Conservation (phyloP, 306 rosid species). For the Quercus aquifolioides region DNA sequence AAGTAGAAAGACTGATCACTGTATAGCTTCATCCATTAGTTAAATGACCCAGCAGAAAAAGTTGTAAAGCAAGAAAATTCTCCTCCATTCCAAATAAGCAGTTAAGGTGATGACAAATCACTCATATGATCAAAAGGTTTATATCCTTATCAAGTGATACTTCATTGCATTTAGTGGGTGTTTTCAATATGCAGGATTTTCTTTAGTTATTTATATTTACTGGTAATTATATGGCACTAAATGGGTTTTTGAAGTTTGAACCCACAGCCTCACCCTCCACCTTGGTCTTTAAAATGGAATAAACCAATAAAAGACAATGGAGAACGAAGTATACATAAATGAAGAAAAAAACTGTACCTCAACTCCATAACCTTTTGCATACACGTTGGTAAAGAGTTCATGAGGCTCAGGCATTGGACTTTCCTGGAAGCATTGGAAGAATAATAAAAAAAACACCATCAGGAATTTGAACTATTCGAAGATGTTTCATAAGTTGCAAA, state of each 20-base stretch:
- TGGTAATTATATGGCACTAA: no score
- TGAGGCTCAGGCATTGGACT: constrained; percentile 74
- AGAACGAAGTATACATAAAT: background rate
- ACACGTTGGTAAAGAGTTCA: constrained; percentile 67
- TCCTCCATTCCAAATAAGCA: background rate
- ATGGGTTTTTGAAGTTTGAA: no score
- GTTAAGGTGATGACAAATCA: background rate
- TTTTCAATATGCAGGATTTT: background rate
- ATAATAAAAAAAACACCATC: constrained; percentile 14
- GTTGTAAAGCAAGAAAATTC: background rate
- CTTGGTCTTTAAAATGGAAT: background rate
- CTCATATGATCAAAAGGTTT: background rate
- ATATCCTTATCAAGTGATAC: background rate
- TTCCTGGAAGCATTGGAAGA: constrained; percentile 50
- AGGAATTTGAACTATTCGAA: constrained; percentile 1
- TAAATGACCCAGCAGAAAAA: background rate
- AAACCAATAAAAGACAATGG: background rate
- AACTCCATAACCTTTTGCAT: constrained; percentile 58
- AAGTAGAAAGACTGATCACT: background rate
- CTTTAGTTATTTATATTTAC: no score
- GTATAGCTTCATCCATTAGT: background rate
- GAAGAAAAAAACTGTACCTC: constrained; percentile 54
- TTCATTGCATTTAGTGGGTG: background rate
- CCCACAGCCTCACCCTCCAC: no score
- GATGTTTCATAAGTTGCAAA: background rate